These are phyloP conservation scores for Eremochloa ophiuroides DNA, from an alignment of 176 grass and related monocot species.

Conservation along the genomic window DNA sequence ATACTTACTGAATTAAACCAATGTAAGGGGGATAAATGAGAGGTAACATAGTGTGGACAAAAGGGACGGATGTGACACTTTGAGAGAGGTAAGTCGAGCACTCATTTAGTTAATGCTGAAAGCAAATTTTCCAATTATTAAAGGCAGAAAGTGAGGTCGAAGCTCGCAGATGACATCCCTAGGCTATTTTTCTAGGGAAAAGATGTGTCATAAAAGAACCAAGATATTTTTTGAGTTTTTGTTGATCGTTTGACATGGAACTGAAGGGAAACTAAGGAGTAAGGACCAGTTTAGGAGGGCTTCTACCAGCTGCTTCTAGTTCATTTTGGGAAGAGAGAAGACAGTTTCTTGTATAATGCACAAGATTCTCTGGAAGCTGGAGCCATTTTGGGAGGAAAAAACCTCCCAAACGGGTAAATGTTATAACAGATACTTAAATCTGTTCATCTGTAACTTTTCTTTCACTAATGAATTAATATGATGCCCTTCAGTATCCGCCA, in stretches of 20 bases:
- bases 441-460: not conserved
- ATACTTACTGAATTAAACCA: not conserved
- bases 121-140: slow-evolving; percentile 16
- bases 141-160: slow-evolving; percentile 24
- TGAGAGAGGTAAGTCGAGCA: slow-evolving; percentile 7
- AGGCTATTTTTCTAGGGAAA: slow-evolving; percentile 1
- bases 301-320: not conserved
- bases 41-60: not conserved
- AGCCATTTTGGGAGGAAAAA: not conserved
- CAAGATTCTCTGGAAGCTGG: not conserved
- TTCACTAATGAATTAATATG: not conserved
- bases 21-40: not conserved
- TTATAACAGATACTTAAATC: not conserved
- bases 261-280: not conserved
- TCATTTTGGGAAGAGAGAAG: not conserved
- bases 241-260: slow-evolving; percentile 1
- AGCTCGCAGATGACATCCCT: not conserved
- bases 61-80: slow-evolving; percentile 4
- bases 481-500: not conserved
- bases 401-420: not conserved
- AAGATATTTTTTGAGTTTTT: not conserved
- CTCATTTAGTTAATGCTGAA: slow-evolving; percentile 4
- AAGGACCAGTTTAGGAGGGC: not conserved
- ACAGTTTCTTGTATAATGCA: not conserved
- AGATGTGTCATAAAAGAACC: not conserved